Conservation (phyloP, 495 filamentous ascomycete genomes). For the Penicillium macrosclerotiorum region DNA sequence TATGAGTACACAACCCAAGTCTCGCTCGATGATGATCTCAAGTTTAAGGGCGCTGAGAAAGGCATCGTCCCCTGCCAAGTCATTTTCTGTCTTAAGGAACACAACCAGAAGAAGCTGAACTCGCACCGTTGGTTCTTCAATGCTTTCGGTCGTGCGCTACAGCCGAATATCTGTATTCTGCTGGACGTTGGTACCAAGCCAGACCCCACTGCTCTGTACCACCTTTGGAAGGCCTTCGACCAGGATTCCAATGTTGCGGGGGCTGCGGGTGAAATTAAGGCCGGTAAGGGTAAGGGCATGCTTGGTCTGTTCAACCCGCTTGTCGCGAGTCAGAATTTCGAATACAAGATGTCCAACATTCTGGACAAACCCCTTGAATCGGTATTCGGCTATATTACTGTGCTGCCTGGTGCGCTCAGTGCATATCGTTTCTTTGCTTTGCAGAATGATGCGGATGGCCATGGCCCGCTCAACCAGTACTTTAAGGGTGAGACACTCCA, state of each 20-base stretch:
- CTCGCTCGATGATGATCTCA: slow-evolving; percentile 88
- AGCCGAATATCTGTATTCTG: slow-evolving; percentile 94
- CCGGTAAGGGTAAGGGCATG: slow-evolving; percentile 83
- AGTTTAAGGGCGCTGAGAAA: slow-evolving; percentile 99
- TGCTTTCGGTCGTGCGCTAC: slow-evolving; percentile 88
- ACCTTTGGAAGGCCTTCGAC: slow-evolving; percentile 99
- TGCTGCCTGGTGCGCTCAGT: slow-evolving; percentile 88
- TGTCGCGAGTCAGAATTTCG: slow-evolving; percentile 96
- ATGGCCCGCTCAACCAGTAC: slow-evolving; percentile 95
- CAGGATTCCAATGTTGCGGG: slow-evolving; percentile 95
- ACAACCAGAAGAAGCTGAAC: slow-evolving; percentile 97
- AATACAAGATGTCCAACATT: slow-evolving; percentile 99
- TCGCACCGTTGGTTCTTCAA: slow-evolving; percentile 99
- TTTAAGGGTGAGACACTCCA: slow-evolving; percentile 99
- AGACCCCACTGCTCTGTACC: slow-evolving; percentile 82
- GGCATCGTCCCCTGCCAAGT: slow-evolving; percentile 98
- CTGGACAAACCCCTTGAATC: slow-evolving; percentile 96
- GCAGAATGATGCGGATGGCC: slow-evolving; percentile 93
- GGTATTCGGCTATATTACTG: slow-evolving; percentile 97
- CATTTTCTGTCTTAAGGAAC: slow-evolving; percentile 98
- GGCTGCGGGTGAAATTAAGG: slow-evolving; percentile 95
- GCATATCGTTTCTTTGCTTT: slow-evolving; percentile 96
- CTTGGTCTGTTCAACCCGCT: slow-evolving; percentile 87
- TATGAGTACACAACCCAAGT: slow-evolving; percentile 99
- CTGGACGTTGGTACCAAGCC: slow-evolving; percentile 95